Percentiles rank a stretch among this genome's conserved stretches.
phyloP scores from a whole-genome alignment of 805 yeast species.

The Ogataea wickerhamii region DNA sequence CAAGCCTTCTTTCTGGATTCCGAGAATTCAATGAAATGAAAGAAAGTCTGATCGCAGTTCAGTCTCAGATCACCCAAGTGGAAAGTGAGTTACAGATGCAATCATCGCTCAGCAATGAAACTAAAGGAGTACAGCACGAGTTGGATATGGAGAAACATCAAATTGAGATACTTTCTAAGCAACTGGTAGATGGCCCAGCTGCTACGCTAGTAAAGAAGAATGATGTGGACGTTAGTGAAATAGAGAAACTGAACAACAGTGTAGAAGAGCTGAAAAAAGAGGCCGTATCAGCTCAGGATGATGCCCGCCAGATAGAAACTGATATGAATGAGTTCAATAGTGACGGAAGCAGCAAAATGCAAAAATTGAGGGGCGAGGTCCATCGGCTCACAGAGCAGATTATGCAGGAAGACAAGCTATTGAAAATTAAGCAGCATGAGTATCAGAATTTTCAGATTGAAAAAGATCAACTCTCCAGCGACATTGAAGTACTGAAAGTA shows the following conservation, averaged over 20 bases:
- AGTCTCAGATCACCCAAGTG: constrained; percentile 38
- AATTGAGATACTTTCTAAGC: constrained; percentile 50
- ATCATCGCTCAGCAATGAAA: constrained; percentile 42
- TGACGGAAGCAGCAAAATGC: constrained; percentile 78
- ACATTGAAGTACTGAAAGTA: constrained; percentile 44
- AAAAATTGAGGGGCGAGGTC: constrained; percentile 56
- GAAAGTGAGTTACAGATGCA: constrained; percentile 40
- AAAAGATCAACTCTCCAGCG: constrained; percentile 61
- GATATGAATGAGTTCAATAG: constrained; percentile 80
- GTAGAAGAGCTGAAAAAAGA: constrained; percentile 36
- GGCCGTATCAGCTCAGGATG: constrained; percentile 34
- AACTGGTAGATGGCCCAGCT: constrained; percentile 53
- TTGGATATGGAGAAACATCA: constrained; percentile 57
- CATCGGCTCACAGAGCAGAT: constrained; percentile 36
- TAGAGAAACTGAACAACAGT: constrained; percentile 37
- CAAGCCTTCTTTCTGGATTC: constrained; percentile 59
- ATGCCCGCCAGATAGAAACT: constrained; percentile 53
- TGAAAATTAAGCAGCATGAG: constrained; percentile 45
- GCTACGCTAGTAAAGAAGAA: constrained; percentile 51
- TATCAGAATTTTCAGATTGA: constrained; percentile 68
- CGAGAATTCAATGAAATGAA: constrained; percentile 52
- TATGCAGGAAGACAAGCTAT: constrained; percentile 33
- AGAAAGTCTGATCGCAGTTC: constrained; percentile 38
- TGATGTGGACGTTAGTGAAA: constrained; percentile 43
- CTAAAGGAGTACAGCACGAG: constrained; percentile 56